Evolutionary conservation across 306 rosid species (phyloP), one percentile per base, ranked within the genome.

Genomic region (Rosa multiflora): DNA sequence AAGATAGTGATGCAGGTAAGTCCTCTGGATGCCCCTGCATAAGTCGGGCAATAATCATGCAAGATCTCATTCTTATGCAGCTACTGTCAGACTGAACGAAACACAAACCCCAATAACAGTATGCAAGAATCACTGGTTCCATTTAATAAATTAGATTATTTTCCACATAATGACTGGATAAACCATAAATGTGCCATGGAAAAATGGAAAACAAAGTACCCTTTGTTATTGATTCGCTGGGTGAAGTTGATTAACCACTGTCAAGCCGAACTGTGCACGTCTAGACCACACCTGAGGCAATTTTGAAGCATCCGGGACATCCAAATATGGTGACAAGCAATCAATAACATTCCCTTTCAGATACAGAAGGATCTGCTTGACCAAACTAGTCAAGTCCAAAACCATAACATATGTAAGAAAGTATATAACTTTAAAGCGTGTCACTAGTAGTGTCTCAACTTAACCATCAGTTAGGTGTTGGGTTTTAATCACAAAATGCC

Each of bases 331-430:
- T 9, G 75, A 47, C 23, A 72, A 72, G 75, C 6, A 26, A 42
- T 32, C 62, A 47, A 71, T 21, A 18, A 14, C 35, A 18, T 48
- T 71, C 61, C 75, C 61, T 23, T 53, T 71, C 35, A n/a, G 75
- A 71, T 71, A 29, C 59, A 71, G 7, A 48, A 71, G 59, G 61
- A 71, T 48, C 51, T 61, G 42, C 75, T 61, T 71, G 44, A 49
- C 21, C 58, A 51, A 49, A 71, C 75, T 10, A n/a, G 15, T 13
- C 17, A 29, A 7, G 21, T 23, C 0, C 5, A 70, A 46, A 23
- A 44, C 39, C 21, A 46, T 23, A 46, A 69, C 46, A 46, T 42
- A 69, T 2, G 1, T 5, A 26, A 55, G 23, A 46, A 46, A 21
- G 21, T 0, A 46, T 46, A 70, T 4, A 71, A 18, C 6, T 40